Conservation (phyloP, 202 grass and related monocot species). For the Zoysia matrella region DNA sequence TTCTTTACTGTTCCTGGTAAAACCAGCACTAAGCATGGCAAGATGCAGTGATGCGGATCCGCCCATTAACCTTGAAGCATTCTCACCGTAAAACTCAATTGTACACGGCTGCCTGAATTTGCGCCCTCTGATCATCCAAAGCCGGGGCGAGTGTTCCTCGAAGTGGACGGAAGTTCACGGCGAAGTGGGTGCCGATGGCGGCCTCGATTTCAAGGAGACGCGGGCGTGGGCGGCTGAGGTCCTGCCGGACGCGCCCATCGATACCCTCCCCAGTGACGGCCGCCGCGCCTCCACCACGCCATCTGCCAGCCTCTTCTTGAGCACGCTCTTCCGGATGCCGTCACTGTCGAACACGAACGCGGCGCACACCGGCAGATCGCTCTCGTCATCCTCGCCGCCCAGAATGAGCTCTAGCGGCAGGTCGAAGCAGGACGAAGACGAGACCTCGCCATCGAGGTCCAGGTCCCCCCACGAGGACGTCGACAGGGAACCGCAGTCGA, state of each 20-base stretch:
- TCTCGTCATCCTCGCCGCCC: constrained; percentile 45
- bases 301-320: constrained; percentile 44
- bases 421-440: constrained; percentile 61
- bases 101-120: neutral
- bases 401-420: constrained; percentile 84
- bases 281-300: constrained; percentile 34
- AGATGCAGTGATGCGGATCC: neutral
- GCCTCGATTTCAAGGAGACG: constrained; percentile 49
- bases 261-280: constrained; percentile 36
- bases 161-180: constrained; percentile 30
- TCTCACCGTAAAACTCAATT: neutral
- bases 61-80: no score
- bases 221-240: constrained; percentile 36
- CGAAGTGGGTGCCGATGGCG: constrained; percentile 28
- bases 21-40: neutral
- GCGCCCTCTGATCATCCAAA: neutral
- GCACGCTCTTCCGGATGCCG: constrained; percentile 49
- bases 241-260: constrained; percentile 41
- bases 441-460: constrained; percentile 28
- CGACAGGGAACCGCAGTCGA: constrained; percentile 58
- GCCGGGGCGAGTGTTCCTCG: constrained; percentile 24
- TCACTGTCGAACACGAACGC: constrained; percentile 85
- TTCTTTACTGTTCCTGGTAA: neutral
- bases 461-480: constrained; percentile 31
- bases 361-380: constrained; percentile 58